Evolutionary conservation across 2,329 filamentous ascomycete species (phyloP).

Genomic region (Colletotrichum sp.): DNA sequence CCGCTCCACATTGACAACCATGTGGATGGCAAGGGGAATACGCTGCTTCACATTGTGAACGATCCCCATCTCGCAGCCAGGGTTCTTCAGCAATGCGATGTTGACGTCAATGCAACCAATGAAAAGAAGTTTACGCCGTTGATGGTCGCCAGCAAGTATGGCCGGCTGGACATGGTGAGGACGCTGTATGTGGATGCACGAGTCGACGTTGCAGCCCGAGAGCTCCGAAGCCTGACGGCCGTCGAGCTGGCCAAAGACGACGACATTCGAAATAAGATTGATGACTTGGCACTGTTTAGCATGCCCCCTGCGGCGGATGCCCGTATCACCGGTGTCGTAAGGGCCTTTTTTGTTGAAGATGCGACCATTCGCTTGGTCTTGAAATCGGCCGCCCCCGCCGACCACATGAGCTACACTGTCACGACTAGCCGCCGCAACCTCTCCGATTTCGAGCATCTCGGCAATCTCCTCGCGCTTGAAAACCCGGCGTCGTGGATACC

Average conservation of each 20-base stretch:
- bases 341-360: slow-evolving; percentile 97
- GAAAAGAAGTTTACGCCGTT: slow-evolving; percentile 94
- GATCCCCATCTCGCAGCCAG: slow-evolving; percentile 77
- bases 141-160: slow-evolving; percentile 99
- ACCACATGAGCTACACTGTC: slow-evolving; percentile 84
- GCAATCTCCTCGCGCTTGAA: slow-evolving; percentile 82
- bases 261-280: slow-evolving; percentile 94
- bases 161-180: slow-evolving; percentile 90
- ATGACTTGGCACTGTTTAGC: slow-evolving; percentile 88
- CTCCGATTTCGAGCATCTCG: slow-evolving; percentile 89
- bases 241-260: slow-evolving; percentile 98
- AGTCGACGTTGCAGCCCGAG: slow-evolving; percentile 84
- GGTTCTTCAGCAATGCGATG: slow-evolving; percentile 84
- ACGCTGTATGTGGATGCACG: slow-evolving; percentile 86
- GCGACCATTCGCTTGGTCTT: slow-evolving; percentile 90
- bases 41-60: slow-evolving; percentile 92
- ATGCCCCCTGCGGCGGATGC: slow-evolving; percentile 74
- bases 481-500: slow-evolving; percentile 97
- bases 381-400: slow-evolving; percentile 90
- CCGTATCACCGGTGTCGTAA: slow-evolving; percentile 88
- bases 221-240: slow-evolving; percentile 87
- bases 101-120: slow-evolving; percentile 95
- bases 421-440: slow-evolving; percentile 91
- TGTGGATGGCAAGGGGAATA: slow-evolving; percentile 91
- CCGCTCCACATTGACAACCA: slow-evolving; percentile 93